A percentile compares a stretch with the other conserved stretches of the same genome.
phyloP scores from a whole-genome alignment of 768 basidiomycete species.

The Rubroboletus satanas region DNA sequence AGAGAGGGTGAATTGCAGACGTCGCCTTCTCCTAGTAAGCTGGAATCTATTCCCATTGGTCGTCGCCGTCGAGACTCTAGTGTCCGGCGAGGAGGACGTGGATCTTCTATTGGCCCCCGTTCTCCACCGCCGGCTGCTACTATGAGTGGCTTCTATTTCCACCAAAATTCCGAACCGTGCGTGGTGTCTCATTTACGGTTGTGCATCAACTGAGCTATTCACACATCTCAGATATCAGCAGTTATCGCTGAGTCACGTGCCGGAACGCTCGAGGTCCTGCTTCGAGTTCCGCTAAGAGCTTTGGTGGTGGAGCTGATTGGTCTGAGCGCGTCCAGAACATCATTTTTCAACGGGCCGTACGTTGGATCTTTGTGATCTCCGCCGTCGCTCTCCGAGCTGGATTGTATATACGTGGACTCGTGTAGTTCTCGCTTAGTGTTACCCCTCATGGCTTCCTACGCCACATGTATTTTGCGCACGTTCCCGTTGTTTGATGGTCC shows the following conservation, averaged over 20 bases:
- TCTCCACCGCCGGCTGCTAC: constrained; percentile 53
- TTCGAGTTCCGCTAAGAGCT: constrained; percentile 78
- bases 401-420: constrained; percentile 15
- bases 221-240: constrained; percentile 72
- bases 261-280: constrained; percentile 65
- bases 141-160: constrained; percentile 92
- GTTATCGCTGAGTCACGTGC: constrained; percentile 74
- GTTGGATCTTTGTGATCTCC: constrained; percentile 2
- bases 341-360: background rate
- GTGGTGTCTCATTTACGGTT: constrained; percentile 31
- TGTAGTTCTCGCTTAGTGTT: constrained; percentile 17
- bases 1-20: constrained; percentile 27
- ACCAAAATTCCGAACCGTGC: constrained; percentile 89
- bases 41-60: constrained; percentile 36
- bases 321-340: background rate
- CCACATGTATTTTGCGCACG: constrained; percentile 18
- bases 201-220: constrained; percentile 7
- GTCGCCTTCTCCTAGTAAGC: constrained; percentile 33
- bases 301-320: constrained; percentile 1
- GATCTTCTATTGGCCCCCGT: constrained; percentile 47
- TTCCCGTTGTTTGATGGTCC: constrained; percentile 8
- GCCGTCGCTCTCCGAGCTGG: constrained; percentile 1
- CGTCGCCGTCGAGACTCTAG: constrained; percentile 45
- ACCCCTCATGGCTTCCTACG: constrained; percentile 15
- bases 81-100: constrained; percentile 41